Conservation (phyloP, 768 basidiomycete genomes). For the Cubamyces lactineus region DNA sequence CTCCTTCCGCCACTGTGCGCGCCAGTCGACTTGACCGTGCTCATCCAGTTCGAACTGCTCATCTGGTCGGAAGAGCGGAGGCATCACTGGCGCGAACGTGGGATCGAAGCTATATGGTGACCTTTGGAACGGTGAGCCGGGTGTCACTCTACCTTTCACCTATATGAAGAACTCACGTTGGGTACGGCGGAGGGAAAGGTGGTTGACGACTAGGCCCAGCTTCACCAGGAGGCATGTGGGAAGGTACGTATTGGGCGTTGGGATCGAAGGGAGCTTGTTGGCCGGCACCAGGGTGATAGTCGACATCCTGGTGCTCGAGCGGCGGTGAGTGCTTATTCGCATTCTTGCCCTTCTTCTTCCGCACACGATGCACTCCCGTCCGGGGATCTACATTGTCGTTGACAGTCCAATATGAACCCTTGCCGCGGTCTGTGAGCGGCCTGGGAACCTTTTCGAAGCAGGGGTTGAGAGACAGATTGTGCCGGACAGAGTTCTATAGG, state of each 20-base stretch:
- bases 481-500: constrained; percentile 83
- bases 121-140: background rate
- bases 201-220: constrained; percentile 59
- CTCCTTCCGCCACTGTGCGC: constrained; percentile 79
- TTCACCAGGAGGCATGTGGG: constrained; percentile 61
- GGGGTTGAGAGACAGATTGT: constrained; percentile 88
- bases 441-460: constrained; percentile 91
- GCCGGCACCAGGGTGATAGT: constrained; percentile 60
- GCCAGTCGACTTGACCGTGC: constrained; percentile 81
- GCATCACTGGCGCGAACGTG: constrained; percentile 62
- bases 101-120: constrained; percentile 64
- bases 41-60: constrained; percentile 76
- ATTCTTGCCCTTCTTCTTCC: constrained; percentile 82
- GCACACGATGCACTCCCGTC: constrained; percentile 85
- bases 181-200: constrained; percentile 65
- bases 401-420: constrained; percentile 92
- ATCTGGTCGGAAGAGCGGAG: constrained; percentile 63
- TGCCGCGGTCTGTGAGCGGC: constrained; percentile 89
- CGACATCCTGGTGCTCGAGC: constrained; percentile 49
- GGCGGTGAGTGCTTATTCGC: constrained; percentile 55
- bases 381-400: constrained; percentile 89
- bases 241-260: constrained; percentile 55
- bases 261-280: constrained; percentile 51
- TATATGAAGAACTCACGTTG: constrained; percentile 42
- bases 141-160: background rate